Evolutionary conservation across 2,329 filamentous ascomycete genomes (phyloP), one percentile per base, ranked within the genome.

Genomic region (Blumeriella jaapii): DNA sequence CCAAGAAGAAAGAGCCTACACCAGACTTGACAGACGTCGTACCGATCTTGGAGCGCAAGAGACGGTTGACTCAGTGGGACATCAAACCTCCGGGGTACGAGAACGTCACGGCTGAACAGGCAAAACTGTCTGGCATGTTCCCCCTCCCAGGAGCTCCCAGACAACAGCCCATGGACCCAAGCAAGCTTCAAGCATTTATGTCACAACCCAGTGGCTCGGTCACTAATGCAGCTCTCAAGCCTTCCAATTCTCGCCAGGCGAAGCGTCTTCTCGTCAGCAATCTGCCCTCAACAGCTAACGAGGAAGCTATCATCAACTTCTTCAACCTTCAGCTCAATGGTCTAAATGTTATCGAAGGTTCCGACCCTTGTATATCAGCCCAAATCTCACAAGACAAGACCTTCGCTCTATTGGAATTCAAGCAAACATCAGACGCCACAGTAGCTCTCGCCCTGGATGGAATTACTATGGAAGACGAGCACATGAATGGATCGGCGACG

Each of bases 51-150:
- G 79, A 89, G 54, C 79, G 89, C 52, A 91, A 87, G 67, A 80
- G 93, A 50, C 81, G 91, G 40, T 66, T 98, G 67, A 96, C 87
- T 22, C 93, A 98, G 61, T 99, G 91, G 91, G 93, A 99, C 59
- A 95, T 98, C 60, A 98, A 98, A 64, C 91, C 91, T 5, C 84
- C 86, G 11, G 89, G 91, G 28, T 99, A 99, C 55, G 93, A 98
- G 56, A 93, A 91, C 59, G 89, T 99, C 47, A 95, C 91, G 2
- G 86, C 91, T 14, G 93, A 98, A 61, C 93, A 98, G 60, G 93
- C 91, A 32, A 99, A 99, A 67, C 71, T 98, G 28, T 98, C 93
- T 48, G 81, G 89, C 65, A 95, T 98, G 91, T 99, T 98, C 65
- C 87, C 93, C 41, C 74, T 99, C 29, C 91, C 91, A 3, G 91